Evolutionary conservation across 306 rosid species (phyloP), one percentile per base, ranked within the genome.

Genomic region (Acacia crassicarpa): DNA sequence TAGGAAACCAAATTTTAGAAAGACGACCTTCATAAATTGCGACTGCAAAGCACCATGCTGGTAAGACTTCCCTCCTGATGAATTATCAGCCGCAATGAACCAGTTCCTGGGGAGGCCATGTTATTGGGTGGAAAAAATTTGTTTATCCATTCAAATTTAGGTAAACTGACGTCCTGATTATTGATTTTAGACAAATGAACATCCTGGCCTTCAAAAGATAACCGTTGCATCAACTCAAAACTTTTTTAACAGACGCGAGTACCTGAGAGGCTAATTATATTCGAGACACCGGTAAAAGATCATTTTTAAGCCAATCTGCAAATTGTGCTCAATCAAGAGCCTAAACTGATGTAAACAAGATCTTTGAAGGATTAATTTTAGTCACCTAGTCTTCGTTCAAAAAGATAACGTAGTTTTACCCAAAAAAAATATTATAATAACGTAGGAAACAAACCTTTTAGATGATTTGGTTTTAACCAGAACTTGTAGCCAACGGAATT

Each of bases 31-130:
- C n/a, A 33, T 30, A 66, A 85, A 85, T 67, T 78, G 88, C 15
- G 85, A 78, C 74, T 85, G 88, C 81, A 85, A 35, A 67, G 81
- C 80, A 1, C 88, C 85, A 23, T 66, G 78, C 80, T 78, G 78
- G 56, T 67, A 85, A 45, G 62, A 15, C 30, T 67, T 76, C 33
- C 83, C 27, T 48, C 88, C 81, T 11, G 78, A 78, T 66, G 83
- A 41, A 68, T 62, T 63, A 58, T 79, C 80, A 16, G 53, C 71
- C 9, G 83, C 65, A 58, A 85, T 41, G 71, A 78, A 81, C 88
- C 85, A 85, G 35, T 35, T 85, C 68, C 85, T 85, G 71, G 9
- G 66, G 22, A 20, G 40, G 56, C 25, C 56, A 65, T 33, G 53
- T 40, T 20, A 74, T 49, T 22, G 27, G 76, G 16, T 32, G 10